A percentile compares a stretch with the other conserved stretches of the same genome.
Conservation (phyloP, 495 filamentous ascomycete species). For the Cercophora samala region DNA sequence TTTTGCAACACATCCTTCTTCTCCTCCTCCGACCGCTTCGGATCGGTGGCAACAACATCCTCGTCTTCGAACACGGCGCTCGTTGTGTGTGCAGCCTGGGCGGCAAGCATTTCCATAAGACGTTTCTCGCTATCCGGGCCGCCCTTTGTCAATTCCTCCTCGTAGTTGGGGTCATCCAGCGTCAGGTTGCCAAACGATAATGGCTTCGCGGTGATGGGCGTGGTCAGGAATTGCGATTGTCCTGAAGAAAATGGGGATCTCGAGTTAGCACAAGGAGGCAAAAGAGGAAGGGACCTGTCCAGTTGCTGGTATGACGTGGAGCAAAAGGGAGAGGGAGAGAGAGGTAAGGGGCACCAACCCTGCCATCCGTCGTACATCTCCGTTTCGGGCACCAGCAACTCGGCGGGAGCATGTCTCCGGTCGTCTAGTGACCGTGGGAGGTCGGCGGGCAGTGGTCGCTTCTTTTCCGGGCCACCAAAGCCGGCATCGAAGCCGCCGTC, state of each 20-base stretch:
- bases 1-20: constrained; percentile 81
- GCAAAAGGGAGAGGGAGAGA: constrained; percentile 15
- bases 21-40: constrained; percentile 68
- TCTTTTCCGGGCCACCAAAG: constrained; percentile 27
- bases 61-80: constrained; percentile 71
- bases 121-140: constrained; percentile 79
- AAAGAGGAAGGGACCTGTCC: too few relatives aligned
- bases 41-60: constrained; percentile 68
- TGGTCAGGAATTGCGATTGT: constrained; percentile 89
- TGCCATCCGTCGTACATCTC: constrained; percentile 99
- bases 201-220: constrained; percentile 77
- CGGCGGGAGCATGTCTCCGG: constrained; percentile 56
- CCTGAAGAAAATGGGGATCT: constrained; percentile 49
- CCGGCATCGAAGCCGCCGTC: constrained; percentile 45
- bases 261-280: background rate
- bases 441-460: constrained; percentile 70
- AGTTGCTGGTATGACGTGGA: constrained; percentile 19
- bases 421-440: constrained; percentile 90
- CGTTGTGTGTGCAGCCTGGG: constrained; percentile 80
- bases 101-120: constrained; percentile 92
- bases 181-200: constrained; percentile 77
- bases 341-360: constrained; percentile 54
- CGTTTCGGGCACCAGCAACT: constrained; percentile 65
- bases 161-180: constrained; percentile 69
- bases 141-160: constrained; percentile 56